A percentile compares a stretch with the other conserved stretches of the same genome.
Conservation (phyloP, 441 rosid genomes). For the Gossypium schwendimanii region DNA sequence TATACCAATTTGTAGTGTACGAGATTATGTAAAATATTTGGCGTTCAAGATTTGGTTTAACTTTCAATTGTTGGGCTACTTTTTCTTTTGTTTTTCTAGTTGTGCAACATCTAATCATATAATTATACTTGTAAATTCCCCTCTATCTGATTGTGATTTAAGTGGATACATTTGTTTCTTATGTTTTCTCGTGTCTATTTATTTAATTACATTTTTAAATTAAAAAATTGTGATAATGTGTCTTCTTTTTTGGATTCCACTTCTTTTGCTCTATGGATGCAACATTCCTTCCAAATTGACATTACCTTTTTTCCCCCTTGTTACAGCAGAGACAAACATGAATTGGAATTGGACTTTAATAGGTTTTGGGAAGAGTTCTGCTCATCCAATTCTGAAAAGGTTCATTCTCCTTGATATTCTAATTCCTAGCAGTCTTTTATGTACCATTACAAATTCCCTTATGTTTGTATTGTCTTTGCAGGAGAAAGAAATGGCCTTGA, state of each 20-base stretch:
- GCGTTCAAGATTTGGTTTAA: conserved; percentile 6
- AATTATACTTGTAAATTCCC: background rate
- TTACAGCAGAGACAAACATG: conserved; percentile 68
- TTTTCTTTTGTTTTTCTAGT: background rate
- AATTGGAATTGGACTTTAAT: conserved; percentile 95
- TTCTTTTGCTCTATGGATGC: background rate
- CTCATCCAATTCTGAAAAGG: conserved; percentile 97
- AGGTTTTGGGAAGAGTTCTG: conserved; percentile 99
- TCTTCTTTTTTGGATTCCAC: conserved; percentile 3
- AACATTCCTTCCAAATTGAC: conserved; percentile 1
- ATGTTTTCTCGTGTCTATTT: background rate
- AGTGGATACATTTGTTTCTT: background rate
- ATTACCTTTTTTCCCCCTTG: conserved; percentile 7
- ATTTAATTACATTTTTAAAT: background rate
- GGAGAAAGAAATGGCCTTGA: conserved; percentile 99
- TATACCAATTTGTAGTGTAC: background rate
- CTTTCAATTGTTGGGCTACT: background rate
- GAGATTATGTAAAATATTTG: conserved; percentile 6
- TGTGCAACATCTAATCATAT: background rate
- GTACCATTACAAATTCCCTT: conserved; percentile 1
- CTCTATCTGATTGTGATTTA: background rate
- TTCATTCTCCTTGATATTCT: conserved; percentile 19
- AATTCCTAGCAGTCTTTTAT: conserved; percentile 2
- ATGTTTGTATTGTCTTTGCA: conserved; percentile 36
- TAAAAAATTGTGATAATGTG: background rate